Percentiles rank a stretch among this genome's conserved stretches.
Evolutionary conservation across 306 rosid species (phyloP).

Genomic region (Gillenia trifoliata): DNA sequence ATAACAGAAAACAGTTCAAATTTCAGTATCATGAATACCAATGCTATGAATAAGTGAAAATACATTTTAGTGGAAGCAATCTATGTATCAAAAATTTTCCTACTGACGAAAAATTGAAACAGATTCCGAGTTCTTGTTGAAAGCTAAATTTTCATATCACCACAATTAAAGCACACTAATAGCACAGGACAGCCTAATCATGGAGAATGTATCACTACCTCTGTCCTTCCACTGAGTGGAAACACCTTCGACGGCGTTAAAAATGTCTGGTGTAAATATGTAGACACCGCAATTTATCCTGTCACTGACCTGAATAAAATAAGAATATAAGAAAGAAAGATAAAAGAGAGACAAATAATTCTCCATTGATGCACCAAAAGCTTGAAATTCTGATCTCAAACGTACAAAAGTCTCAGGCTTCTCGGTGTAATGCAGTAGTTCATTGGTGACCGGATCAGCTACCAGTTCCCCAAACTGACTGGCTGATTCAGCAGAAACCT

Average conservation of each 20-base stretch:
- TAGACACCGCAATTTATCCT: slow-evolving; percentile 88
- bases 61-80: neutral
- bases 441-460: slow-evolving; percentile 82
- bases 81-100: neutral
- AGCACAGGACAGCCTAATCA: neutral
- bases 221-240: slow-evolving; percentile 73
- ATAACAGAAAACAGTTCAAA: slow-evolving; percentile 8
- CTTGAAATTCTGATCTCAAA: neutral
- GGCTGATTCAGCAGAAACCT: slow-evolving; percentile 94
- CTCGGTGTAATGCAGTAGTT: slow-evolving; percentile 91
- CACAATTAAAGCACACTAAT: neutral
- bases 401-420: slow-evolving; percentile 98
- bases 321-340: neutral
- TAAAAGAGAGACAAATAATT: neutral
- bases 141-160: neutral
- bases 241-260: slow-evolving; percentile 71
- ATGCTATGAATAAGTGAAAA: neutral
- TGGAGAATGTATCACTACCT: slow-evolving; percentile 39
- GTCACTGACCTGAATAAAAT: slow-evolving; percentile 74
- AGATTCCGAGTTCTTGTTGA: neutral
- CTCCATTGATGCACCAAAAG: neutral
- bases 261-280: slow-evolving; percentile 78
- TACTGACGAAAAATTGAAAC: neutral
- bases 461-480: slow-evolving; percentile 85
- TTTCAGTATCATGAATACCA: slow-evolving; percentile 3